Evolutionary conservation across 768 basidiomycete species (phyloP), one percentile per base, ranked within the genome.

Genomic region (Hericium erinaceus): DNA sequence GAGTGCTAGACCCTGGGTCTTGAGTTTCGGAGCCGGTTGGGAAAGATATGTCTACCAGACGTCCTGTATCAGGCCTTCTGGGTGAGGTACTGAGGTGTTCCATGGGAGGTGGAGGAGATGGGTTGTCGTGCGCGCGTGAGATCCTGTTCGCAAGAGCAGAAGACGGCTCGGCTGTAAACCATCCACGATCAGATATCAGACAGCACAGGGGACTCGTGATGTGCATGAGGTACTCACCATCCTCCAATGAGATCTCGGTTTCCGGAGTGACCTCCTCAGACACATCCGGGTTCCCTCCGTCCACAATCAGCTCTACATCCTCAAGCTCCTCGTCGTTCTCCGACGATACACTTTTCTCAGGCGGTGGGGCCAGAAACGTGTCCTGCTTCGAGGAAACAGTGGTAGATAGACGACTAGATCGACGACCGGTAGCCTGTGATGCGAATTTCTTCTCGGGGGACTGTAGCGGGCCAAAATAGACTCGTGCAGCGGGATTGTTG

Each of bases 51-150:
- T 33, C 33, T 33, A 33, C 8, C 6, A 33, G 33, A 33, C 33
- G 33, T 33, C 6, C 33, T 7, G 5, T 7, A 10, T 10, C 33
- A 8, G 4, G 33, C 5, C 33, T 33, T 33, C 33, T 33, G 33
- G 33, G 8, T 10, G 33, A 33, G 9, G 33, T 33, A 33, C 33
- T 33, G 1, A 33, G 33, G 1, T 33, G 33, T 48, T 18, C 62
- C 52, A 53, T 61, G 48, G 52, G 61, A 49, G 81, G 81, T 4
- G 81, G 81, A 16, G 88, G 87, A 16, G 88, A 90, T 16, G 89
- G 89, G 64, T 91, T 91, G 64, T 82, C 83, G 57, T 81, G 79
- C 54, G 89, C 88, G 52, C 81, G 77, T 48, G 85, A 76, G 49
- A 91, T 80, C 69, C 72, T 82, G 60, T 73, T 80, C 37, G 84